Percentiles rank a stretch among this genome's conserved stretches.
phyloP scores from a whole-genome alignment of 1,139 yeast genomes.

The Williopsis jadinii region DNA sequence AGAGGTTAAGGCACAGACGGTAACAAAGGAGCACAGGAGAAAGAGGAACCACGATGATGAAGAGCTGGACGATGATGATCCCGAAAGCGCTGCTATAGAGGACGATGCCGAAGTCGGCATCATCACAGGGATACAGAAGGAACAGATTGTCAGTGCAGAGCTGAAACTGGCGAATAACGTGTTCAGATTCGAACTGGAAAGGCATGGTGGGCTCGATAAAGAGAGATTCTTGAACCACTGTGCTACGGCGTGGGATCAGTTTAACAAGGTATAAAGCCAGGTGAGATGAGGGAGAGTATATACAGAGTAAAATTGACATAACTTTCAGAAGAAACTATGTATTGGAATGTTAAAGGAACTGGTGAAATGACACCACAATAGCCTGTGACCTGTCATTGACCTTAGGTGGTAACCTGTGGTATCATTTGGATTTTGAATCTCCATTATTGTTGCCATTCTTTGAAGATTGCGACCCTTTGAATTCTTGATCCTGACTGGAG shows the following conservation, averaged over 20 bases:
- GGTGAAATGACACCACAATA: too few species aligned
- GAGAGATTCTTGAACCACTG: slow-evolving; percentile 45
- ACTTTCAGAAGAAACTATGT: too few species aligned
- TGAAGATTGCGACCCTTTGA: too few species aligned
- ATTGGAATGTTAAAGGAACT: too few species aligned
- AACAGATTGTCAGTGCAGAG: slow-evolving; percentile 14
- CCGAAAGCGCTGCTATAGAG: slow-evolving; percentile 25
- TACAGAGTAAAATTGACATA: too few species aligned
- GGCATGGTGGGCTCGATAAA: slow-evolving; percentile 29
- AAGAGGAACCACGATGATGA: slow-evolving; percentile 5
- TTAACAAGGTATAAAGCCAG: slow-evolving; percentile 11
- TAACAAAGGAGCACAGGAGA: slow-evolving; percentile 16
- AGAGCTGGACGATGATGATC: slow-evolving; percentile 22
- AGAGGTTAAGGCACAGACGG: slow-evolving; percentile 2
- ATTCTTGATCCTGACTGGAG: too few species aligned
- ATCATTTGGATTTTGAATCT: too few species aligned
- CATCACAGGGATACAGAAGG: slow-evolving; percentile 5
- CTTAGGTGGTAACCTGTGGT: too few species aligned
- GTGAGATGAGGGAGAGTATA: too few species aligned
- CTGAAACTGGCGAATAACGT: slow-evolving; percentile 15
- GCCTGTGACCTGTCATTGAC: too few species aligned
- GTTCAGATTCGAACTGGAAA: slow-evolving; percentile 19
- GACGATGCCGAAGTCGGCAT: slow-evolving; percentile 25
- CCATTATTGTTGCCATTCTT: too few species aligned
- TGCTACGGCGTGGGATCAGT: slow-evolving; percentile 51